Conservation (phyloP, 495 filamentous ascomycete species). For the Penicillium crystallinum region DNA sequence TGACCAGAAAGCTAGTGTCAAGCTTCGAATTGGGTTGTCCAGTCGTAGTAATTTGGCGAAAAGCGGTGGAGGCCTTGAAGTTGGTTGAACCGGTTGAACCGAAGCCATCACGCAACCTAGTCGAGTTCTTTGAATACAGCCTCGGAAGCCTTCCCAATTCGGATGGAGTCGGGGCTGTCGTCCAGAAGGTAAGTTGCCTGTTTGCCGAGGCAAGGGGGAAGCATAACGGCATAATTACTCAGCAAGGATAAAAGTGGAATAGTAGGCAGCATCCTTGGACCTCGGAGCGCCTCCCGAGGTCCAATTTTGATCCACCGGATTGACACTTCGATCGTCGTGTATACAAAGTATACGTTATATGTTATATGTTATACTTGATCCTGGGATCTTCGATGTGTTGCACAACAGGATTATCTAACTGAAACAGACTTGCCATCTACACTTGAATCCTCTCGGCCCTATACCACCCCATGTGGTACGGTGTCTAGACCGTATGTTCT, state of each 20-base stretch:
- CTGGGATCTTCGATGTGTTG: no score
- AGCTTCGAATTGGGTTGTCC: constrained; percentile 31
- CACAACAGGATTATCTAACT: no score
- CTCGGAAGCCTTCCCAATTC: constrained; percentile 1
- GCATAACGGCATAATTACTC: constrained; percentile 16
- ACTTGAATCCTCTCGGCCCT: background rate
- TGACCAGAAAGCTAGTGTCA: constrained; percentile 35
- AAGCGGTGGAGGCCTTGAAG: constrained; percentile 3
- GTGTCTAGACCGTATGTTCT: no score
- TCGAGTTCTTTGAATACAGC: background rate
- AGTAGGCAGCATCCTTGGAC: no score
- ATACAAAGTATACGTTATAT: no score
- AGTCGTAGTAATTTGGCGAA: constrained; percentile 26
- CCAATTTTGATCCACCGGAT: background rate
- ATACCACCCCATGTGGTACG: background rate
- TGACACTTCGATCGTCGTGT: background rate
- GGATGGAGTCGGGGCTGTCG: background rate
- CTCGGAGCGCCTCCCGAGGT: background rate
- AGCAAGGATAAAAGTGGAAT: no score
- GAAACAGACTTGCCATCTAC: no score
- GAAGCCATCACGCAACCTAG: constrained; percentile 5
- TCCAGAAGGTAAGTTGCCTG: background rate
- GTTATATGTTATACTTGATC: no score
- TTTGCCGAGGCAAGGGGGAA: background rate
- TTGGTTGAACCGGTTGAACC: constrained; percentile 6